phyloP scores from a whole-genome alignment of 306 rosid genomes.

The Styphnolobium japonicum region DNA sequence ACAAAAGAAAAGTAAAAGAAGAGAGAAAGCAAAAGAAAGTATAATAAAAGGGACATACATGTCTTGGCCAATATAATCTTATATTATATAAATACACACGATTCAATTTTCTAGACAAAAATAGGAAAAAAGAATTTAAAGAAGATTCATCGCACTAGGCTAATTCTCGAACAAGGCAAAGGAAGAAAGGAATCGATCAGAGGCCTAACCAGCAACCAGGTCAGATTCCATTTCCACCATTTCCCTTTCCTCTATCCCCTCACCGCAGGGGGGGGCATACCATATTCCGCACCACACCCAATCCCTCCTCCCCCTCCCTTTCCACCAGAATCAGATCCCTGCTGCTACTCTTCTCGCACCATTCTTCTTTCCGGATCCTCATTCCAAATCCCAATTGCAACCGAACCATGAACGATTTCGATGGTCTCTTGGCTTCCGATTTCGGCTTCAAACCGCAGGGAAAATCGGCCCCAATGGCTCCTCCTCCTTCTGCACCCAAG shows the following conservation, averaged over 20 bases:
- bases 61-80: too few relatives aligned
- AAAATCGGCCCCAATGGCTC: conserved; percentile 82
- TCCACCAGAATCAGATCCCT: neutral
- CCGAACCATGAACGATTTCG: conserved; percentile 81
- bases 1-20: too few relatives aligned
- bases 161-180: neutral
- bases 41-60: too few relatives aligned
- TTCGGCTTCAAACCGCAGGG: conserved; percentile 80
- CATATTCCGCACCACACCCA: conserved; percentile 22
- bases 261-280: neutral
- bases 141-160: neutral
- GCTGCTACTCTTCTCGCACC: neutral
- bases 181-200: neutral
- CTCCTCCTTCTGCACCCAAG: conserved; percentile 51
- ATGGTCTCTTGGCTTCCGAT: conserved; percentile 74
- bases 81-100: too few relatives aligned
- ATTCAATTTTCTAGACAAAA: neutral
- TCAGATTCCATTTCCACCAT: neutral
- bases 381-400: neutral
- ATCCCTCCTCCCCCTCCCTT: neutral
- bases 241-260: too few relatives aligned
- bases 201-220: neutral
- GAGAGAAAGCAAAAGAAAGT: too few relatives aligned
- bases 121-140: neutral
- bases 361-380: neutral